phyloP scores from a whole-genome alignment of 1,139 yeast species.

The Zygosaccharomyces sapae region DNA sequence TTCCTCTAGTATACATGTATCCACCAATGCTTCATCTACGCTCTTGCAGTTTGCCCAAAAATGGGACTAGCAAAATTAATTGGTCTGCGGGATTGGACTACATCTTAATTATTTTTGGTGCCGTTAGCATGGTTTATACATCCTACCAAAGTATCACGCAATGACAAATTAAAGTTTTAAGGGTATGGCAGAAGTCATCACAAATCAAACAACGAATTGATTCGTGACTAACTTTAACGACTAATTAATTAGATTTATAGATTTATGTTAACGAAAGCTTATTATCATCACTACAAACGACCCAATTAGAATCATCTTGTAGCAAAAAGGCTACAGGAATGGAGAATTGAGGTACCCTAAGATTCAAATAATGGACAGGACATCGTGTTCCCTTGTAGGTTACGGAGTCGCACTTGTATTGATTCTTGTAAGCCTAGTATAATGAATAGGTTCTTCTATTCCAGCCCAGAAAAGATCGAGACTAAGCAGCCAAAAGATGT shows the following conservation, averaged over 20 bases:
- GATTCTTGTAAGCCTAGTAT: not conserved
- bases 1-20: constrained; percentile 77
- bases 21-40: constrained; percentile 67
- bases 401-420: too few species aligned
- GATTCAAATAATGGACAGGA: too few species aligned
- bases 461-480: constrained; percentile 8
- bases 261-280: not conserved
- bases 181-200: not conserved
- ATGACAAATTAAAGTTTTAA: not conserved
- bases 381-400: too few species aligned
- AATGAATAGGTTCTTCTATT: constrained; percentile 20
- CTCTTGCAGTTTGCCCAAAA: constrained; percentile 35
- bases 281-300: constrained; percentile 2
- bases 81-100: constrained; percentile 41
- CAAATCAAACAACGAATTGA: too few species aligned
- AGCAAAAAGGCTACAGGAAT: not conserved
- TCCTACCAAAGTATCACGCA: constrained; percentile 51
- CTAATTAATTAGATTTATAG: not conserved
- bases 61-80: constrained; percentile 22
- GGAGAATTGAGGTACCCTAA: too few species aligned
- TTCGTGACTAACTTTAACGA: too few species aligned
- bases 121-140: constrained; percentile 58
- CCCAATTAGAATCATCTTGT: constrained; percentile 1
- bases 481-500: not conserved
- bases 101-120: constrained; percentile 52